Evolutionary conservation across 2,329 filamentous ascomycete species (phyloP).

Genomic region (Alternaria triticina): DNA sequence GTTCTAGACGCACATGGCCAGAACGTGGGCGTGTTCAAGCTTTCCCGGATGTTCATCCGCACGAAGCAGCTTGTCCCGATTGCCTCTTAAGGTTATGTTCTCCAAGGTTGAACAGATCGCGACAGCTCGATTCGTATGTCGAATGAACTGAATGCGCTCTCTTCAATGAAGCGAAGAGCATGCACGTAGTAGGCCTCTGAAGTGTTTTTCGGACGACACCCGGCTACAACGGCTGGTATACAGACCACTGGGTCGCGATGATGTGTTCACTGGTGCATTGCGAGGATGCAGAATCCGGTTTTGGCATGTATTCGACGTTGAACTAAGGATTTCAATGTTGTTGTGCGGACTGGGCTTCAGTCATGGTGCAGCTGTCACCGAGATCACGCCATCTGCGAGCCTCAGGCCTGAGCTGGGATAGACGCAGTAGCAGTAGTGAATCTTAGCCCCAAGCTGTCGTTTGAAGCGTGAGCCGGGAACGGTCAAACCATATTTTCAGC

Average conservation of each 20-base stretch:
- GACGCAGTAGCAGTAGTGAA: not conserved
- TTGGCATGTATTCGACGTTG: not conserved
- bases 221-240: not conserved
- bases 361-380: conserved; percentile 2
- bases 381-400: not conserved
- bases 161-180: not conserved
- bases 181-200: not conserved
- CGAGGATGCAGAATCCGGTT: not conserved
- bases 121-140: not conserved
- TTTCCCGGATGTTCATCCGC: not conserved
- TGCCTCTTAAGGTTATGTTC: not conserved
- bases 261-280: not conserved
- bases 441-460: not conserved
- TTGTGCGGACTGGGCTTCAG: not conserved
- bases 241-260: not conserved
- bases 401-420: not conserved
- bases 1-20: not conserved
- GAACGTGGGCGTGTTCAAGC: not conserved
- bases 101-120: not conserved
- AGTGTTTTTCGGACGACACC: not conserved
- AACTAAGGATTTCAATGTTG: not conserved
- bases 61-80: not conserved
- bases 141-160: not conserved
- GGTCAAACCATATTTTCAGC: not conserved
- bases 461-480: not conserved